A percentile compares a stretch with the other conserved stretches of the same genome.
These are phyloP conservation scores for Penicillium digitatum DNA, from an alignment of 2,329 filamentous ascomycete genomes.

Conservation along the genomic window DNA sequence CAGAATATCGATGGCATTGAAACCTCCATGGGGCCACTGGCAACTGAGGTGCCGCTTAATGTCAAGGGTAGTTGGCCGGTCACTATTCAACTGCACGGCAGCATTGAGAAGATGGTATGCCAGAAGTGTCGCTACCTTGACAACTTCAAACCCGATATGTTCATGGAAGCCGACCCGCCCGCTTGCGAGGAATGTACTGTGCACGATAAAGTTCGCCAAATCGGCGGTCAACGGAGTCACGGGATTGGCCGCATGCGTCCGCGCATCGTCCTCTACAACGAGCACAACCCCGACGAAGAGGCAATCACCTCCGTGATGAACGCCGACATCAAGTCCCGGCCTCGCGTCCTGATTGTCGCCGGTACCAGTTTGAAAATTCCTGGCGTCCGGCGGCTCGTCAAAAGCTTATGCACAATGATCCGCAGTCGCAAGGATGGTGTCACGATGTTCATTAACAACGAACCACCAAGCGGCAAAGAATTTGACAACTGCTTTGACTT, in stretches of 20 bases:
- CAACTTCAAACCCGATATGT: slow-evolving; percentile 72
- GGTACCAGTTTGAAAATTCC: slow-evolving; percentile 95
- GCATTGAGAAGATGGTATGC: slow-evolving; percentile 93
- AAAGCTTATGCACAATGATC: slow-evolving; percentile 86
- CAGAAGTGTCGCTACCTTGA: slow-evolving; percentile 80
- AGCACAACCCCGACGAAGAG: slow-evolving; percentile 93
- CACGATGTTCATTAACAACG: slow-evolving; percentile 91
- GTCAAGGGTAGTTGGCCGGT: slow-evolving; percentile 87
- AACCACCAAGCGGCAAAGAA: slow-evolving; percentile 74
- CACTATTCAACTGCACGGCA: slow-evolving; percentile 90
- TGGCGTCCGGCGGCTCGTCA: slow-evolving; percentile 81
- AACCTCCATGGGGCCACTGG: slow-evolving; percentile 72
- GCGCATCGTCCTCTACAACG: slow-evolving; percentile 94
- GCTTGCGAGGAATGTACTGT: slow-evolving; percentile 70
- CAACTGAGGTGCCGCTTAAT: slow-evolving; percentile 75
- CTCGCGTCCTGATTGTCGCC: slow-evolving; percentile 90
- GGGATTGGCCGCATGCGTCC: slow-evolving; percentile 86
- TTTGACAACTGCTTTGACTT: slow-evolving; percentile 93
- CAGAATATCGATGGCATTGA: slow-evolving; percentile 98
- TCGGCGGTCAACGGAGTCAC: slow-evolving; percentile 82
- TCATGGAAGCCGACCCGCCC: slow-evolving; percentile 79
- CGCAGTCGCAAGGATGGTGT: slow-evolving; percentile 72
- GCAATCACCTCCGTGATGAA: slow-evolving; percentile 88
- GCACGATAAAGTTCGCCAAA: slow-evolving; percentile 71
- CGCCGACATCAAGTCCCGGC: slow-evolving; percentile 77